Percentiles rank a stretch among this genome's conserved stretches.
Evolutionary conservation across 1,139 yeast genomes (phyloP).

Genomic region (Suhomyces wounanorum): DNA sequence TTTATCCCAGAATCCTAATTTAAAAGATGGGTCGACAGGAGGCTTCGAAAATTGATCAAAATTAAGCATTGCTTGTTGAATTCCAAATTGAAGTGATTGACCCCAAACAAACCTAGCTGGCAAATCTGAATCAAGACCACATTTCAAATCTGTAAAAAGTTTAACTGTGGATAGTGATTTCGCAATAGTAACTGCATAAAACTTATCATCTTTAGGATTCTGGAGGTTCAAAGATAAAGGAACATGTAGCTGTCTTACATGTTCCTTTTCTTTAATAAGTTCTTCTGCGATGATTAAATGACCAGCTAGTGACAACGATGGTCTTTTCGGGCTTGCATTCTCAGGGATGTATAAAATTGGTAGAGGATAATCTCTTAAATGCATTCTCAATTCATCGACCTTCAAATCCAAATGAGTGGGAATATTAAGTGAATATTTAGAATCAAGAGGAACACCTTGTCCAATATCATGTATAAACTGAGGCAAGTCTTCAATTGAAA

Average conservation of each 20-base stretch:
- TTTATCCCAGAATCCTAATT: constrained; percentile 64
- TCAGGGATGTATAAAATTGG: constrained; percentile 51
- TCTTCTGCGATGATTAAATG: constrained; percentile 53
- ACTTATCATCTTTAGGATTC: constrained; percentile 34
- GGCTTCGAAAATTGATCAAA: constrained; percentile 85
- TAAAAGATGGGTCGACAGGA: constrained; percentile 64
- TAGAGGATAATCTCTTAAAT: constrained; percentile 68
- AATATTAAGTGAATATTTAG: constrained; percentile 64
- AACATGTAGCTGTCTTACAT: constrained; percentile 61
- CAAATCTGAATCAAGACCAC: constrained; percentile 54
- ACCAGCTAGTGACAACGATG: constrained; percentile 43
- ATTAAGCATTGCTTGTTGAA: constrained; percentile 77
- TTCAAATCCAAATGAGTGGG: constrained; percentile 59
- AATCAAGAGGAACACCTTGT: constrained; percentile 76
- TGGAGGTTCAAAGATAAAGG: constrained; percentile 53
- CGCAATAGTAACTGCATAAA: constrained; percentile 64
- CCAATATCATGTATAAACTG: constrained; percentile 71
- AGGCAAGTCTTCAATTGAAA: constrained; percentile 54
- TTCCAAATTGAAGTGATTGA: constrained; percentile 78
- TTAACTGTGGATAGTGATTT: constrained; percentile 81
- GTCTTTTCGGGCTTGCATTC: constrained; percentile 17
- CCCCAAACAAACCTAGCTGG: constrained; percentile 86
- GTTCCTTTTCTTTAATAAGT: constrained; percentile 39
- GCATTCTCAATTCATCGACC: constrained; percentile 54
- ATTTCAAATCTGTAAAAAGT: constrained; percentile 60